Base-by-base conservation (phyloP, 345 rosid genomes). In the Microcos paniculata region DNA sequence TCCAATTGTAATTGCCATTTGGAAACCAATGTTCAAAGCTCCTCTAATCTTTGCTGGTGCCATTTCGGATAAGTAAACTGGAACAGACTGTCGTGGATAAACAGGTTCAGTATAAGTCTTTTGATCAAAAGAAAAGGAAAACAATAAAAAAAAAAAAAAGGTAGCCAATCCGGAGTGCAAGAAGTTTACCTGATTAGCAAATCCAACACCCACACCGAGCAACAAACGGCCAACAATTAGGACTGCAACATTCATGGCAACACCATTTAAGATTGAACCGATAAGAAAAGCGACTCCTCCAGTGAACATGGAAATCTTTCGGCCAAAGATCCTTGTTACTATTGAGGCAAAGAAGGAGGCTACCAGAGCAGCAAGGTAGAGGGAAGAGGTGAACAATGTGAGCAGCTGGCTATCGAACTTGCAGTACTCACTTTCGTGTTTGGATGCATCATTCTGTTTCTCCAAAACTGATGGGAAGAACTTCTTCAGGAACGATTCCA, bases 161-260 rank as follows among this genome's bases (percentile, higher is more conserved):
- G 33, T 56, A 56, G 4, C n/a, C n/a, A n/a, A n/a, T n/a, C 40
- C 1, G 3, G 71, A 18, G 28, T 43, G 16, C 43, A 40, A 38
- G 3, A 24, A 57, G 0, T 56, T 26, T 77, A 90, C 94, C 90
- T 93, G 97, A 80, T 94, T 92, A 38, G 94, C 92, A 38, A 92
- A 92, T 33, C 97, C 98, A n/a, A 92, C 96, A 2, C 96, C 97
- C 0, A 92, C 78, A 70, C 93, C 97, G 18, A 92, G 97, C 49
- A 92, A 78, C 42, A 94, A 48, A 67, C 92, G 94, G 49, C 98
- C 92, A 18, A 92, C 56, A 56, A 89, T 91, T 8, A 80, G 89
- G 88, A 90, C 81, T 0, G 74, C 84, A 7, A 88, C 59, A 57
- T 89, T 90, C 40, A 66, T 55, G 0, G 97, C 97, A 53, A 78